phyloP scores from a whole-genome alignment of 495 filamentous ascomycete species.

The Neurospora pannonica region DNA sequence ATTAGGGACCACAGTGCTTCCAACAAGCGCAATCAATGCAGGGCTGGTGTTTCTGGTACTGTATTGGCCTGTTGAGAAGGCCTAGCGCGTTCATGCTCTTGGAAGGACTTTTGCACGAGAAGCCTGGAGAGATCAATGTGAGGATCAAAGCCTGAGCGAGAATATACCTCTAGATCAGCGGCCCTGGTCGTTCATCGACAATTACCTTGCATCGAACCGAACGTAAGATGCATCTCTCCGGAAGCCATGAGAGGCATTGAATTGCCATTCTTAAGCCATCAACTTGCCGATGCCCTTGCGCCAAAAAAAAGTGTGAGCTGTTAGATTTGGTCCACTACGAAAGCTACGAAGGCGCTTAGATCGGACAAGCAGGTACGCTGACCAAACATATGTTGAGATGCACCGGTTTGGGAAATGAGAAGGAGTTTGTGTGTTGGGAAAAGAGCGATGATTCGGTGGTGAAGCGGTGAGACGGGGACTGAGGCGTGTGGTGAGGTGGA shows the following conservation, averaged over 20 bases:
- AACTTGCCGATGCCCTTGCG: too few species aligned
- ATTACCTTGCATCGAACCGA: not conserved
- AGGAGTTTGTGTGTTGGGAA: not conserved
- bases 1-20: not conserved
- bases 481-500: not conserved
- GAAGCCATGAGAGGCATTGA: not conserved
- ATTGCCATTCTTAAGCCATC: not conserved
- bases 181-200: not conserved
- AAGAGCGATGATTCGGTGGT: not conserved
- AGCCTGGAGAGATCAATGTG: too few species aligned
- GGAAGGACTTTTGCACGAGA: not conserved
- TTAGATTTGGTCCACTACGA: not conserved
- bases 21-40: not conserved
- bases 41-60: not conserved
- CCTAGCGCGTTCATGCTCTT: not conserved
- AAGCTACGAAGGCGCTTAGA: not conserved
- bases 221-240: not conserved
- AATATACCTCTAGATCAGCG: too few species aligned
- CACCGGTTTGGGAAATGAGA: not conserved
- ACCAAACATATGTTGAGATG: not conserved
- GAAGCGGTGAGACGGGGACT: not conserved
- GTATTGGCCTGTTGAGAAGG: not conserved
- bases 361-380: not conserved
- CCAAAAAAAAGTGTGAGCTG: not conserved
- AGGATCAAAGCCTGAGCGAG: too few species aligned